These are phyloP conservation scores for Neostapfia colusana DNA, from an alignment of 176 grass and related monocot genomes.

Conservation along the genomic window DNA sequence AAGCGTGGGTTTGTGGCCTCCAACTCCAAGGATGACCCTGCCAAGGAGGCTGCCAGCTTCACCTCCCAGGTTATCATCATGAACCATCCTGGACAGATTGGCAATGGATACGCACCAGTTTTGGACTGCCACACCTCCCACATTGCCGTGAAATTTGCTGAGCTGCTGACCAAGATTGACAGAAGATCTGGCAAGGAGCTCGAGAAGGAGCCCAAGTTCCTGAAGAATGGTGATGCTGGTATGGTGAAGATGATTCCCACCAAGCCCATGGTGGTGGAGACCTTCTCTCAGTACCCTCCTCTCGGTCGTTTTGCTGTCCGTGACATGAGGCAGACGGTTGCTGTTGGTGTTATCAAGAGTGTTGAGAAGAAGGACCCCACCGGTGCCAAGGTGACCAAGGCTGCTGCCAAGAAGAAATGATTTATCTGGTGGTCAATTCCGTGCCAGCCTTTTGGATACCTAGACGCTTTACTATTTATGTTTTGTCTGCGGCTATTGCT, in stretches of 20 bases:
- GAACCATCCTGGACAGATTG: constrained; percentile 85
- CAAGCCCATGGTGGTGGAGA: constrained; percentile 94
- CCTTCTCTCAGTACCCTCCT: constrained; percentile 62
- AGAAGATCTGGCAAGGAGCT: constrained; percentile 90
- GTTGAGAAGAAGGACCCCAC: constrained; percentile 83
- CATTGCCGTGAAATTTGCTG: constrained; percentile 87
- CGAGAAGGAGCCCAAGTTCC: constrained; percentile 84
- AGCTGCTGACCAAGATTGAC: constrained; percentile 86
- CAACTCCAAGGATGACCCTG: constrained; percentile 84
- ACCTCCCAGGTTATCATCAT: constrained; percentile 89
- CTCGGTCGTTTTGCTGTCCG: constrained; percentile 74
- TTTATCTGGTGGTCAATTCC: background rate
- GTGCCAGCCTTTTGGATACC: background rate
- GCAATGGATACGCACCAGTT: constrained; percentile 81
- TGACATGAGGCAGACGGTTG: constrained; percentile 83
- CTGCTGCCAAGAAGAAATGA: constrained; percentile 93
- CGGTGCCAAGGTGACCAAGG: constrained; percentile 85
- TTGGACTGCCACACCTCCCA: constrained; percentile 92
- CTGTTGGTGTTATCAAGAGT: constrained; percentile 79
- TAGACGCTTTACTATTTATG: background rate
- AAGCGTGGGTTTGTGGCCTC: constrained; percentile 78
- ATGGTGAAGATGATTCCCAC: constrained; percentile 93
- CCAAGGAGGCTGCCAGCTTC: constrained; percentile 76
- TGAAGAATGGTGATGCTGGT: constrained; percentile 88
- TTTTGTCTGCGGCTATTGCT: background rate